Evolutionary conservation across 345 rosid species (phyloP), one percentile per base, ranked within the genome.

Genomic region (Gossypium turneri): DNA sequence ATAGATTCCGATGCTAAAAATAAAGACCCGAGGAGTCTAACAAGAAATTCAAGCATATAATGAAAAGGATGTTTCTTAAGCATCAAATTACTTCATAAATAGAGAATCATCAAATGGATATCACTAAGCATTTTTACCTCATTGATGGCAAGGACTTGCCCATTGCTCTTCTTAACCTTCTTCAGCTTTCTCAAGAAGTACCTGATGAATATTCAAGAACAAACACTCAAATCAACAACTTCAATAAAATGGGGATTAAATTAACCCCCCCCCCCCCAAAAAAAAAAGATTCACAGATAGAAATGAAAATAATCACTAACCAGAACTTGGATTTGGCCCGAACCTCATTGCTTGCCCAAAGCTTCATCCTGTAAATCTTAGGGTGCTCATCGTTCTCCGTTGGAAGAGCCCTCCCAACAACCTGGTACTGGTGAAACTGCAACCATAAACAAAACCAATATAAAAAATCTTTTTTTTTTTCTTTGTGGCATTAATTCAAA

Each of bases 381-480:
- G 89, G 91, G 1, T 85, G 90, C 57, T 71, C 88, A 80, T 87
- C 64, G 2, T 68, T 51, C 77, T 89, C 89, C 1, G 89, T 81
- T 16, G 92, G 92, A 69, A 87, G 83, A 65, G 88, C 90, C 81
- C 90, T 84, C 43, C 90, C 92, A 12, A 87, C 92, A 75, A 88
- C 90, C 82, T 88, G 92, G 82, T 88, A 86, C 74, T 88, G 88
- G 70, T 86, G 91, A 76, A 84, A 84, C 88, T 88, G 86, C 80
- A 73, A 75, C 0, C 20, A 58, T 73, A 63, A 67, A 64, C 17
- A 73, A 70, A 4, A 59, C 10, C 6, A 58, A 76, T 16, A 10
- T 47, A 11, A 47, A 47, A 47, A 47, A 3, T 10, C 3, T 2
- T 11, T 47, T 47, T 47, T 47, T 22, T 47, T 47, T 47, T 11